Base-by-base conservation (phyloP, 2,329 filamentous ascomycete genomes). In the Lasiodiplodia sp. region DNA sequence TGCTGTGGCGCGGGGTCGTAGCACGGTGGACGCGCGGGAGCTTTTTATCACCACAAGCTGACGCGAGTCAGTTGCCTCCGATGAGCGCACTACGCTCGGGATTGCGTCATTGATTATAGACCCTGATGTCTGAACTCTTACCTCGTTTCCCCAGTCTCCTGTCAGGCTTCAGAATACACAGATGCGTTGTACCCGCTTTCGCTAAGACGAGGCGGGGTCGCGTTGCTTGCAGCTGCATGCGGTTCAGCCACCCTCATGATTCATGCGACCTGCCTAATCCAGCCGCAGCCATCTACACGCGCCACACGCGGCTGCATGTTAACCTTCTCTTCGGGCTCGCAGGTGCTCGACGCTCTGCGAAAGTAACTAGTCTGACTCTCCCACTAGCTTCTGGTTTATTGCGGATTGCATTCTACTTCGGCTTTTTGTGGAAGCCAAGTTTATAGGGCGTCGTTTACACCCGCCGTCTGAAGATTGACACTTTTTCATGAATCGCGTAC, bases 71-170 rank as follows among this genome's bases (percentile, higher is more conserved):
- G 25, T 64, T 11, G 31, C 31, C 60, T 52, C 60, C 60, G 60
- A 64, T 64, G 60, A 64, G 44, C 31, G 44, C 44, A 52, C n/a
- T 7, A 10, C 23, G 28, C 51, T 52, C 60, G 10, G 47, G 47
- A 64, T 64, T 64, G 60, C 60, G 60, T 64, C 60, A 64, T 64
- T 64, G 60, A 64, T 64, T 64, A 64, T 38, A 6, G 60, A 38
- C n/a, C 23, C 16, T 18, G 47, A 11, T 16, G 44, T 38, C 60
- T 64, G 16, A 44, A 23, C 58, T 37, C 23, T n/a, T 51, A 34
- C 7, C 58, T 47, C 40, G 21, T 51, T 25, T 23, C 16, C 25
- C n/a, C 31, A 47, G 44, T 18, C 40, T 49, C 25, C 18, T 34
- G 23, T 23, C 5, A 37, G 40, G 5, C 16, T 14, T 37, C 12